Conservation (phyloP, 495 filamentous ascomycete species). For the Friedmanniomyces simplex region DNA sequence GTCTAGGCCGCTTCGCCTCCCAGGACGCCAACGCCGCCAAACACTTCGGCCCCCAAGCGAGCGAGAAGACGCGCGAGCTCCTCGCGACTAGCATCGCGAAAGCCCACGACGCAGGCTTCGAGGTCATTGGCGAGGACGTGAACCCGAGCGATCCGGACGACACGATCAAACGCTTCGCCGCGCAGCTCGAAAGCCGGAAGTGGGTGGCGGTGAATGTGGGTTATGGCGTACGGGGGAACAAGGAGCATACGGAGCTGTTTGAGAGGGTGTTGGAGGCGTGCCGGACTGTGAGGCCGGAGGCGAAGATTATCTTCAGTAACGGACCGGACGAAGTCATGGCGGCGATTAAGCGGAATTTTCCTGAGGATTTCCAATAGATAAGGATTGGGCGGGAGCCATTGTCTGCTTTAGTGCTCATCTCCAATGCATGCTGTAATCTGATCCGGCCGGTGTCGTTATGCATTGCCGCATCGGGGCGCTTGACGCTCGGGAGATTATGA, state of each 20-base stretch:
- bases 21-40: not conserved
- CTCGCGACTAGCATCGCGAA: slow-evolving; percentile 3
- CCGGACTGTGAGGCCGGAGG: not conserved
- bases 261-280: slow-evolving; percentile 7
- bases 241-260: slow-evolving; percentile 13
- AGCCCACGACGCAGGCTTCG: slow-evolving; percentile 11
- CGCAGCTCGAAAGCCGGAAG: not conserved
- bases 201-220: slow-evolving; percentile 11
- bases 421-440: too few relatives aligned
- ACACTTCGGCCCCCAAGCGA: slow-evolving; percentile 10
- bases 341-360: slow-evolving; percentile 11
- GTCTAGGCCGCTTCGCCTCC: slow-evolving; percentile 9
- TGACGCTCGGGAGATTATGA: too few relatives aligned
- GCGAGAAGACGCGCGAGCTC: not conserved
- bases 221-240: not conserved
- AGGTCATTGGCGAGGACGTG: slow-evolving; percentile 4
- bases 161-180: slow-evolving; percentile 3
- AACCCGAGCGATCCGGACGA: slow-evolving; percentile 10
- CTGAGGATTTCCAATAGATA: slow-evolving; percentile 2
- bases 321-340: slow-evolving; percentile 12
- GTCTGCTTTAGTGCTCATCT: too few relatives aligned
- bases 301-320: slow-evolving; percentile 14
- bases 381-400: too few relatives aligned
- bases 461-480: too few relatives aligned
- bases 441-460: too few relatives aligned